phyloP scores from a whole-genome alignment of 2,329 filamentous ascomycete species.

The Ophiostoma tasmaniense region DNA sequence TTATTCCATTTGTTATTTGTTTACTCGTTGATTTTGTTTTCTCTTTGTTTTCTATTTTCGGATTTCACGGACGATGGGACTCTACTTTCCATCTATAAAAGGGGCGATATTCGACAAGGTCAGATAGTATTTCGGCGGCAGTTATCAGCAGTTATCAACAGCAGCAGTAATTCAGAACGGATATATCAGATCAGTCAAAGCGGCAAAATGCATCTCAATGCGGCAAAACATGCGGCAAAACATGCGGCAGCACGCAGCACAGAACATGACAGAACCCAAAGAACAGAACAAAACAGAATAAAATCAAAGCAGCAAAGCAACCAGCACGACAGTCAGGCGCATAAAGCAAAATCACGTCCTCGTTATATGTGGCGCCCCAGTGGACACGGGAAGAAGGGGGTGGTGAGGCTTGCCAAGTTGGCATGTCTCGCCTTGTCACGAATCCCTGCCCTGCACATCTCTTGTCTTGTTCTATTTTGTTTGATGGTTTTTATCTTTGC shows the following conservation, averaged over 20 bases:
- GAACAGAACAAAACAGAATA: neutral
- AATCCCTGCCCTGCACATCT: neutral
- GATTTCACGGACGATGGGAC: conserved; percentile 13
- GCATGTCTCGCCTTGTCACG: neutral
- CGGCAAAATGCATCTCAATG: conserved; percentile 2
- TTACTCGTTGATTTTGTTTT: neutral
- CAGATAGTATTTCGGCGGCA: conserved; percentile 21
- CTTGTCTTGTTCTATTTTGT: neutral
- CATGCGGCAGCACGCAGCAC: neutral
- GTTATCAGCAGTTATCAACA: conserved; percentile 14
- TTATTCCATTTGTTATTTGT: conserved; percentile 8
- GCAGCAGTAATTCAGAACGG: conserved; percentile 17
- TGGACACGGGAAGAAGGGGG: neutral
- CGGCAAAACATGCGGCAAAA: neutral
- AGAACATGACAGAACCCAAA: neutral
- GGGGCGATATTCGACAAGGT: conserved; percentile 15
- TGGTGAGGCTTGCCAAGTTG: conserved; percentile 4
- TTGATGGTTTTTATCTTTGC: neutral
- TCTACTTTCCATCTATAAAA: conserved; percentile 11
- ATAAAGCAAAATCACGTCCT: neutral
- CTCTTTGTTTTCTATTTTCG: neutral
- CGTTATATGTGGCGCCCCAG: neutral
- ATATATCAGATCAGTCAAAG: conserved; percentile 11
- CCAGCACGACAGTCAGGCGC: neutral
- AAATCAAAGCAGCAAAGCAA: neutral